Conservation (phyloP, 352 stramenopile species). For the Globisporangium sylvaticum region DNA sequence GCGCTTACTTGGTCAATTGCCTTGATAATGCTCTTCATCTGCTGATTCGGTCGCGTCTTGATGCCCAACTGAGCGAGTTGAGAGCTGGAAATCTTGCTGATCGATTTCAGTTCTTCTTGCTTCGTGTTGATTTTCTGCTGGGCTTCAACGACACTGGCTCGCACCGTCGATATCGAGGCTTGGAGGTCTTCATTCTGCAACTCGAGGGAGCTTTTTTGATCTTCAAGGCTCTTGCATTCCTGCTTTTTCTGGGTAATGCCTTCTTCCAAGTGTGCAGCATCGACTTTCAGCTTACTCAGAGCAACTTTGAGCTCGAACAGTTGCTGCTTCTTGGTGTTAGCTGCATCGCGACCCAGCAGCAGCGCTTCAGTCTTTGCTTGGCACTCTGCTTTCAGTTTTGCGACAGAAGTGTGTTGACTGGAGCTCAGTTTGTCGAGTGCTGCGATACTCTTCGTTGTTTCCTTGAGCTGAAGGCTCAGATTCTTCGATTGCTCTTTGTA, state of each 20-base stretch:
- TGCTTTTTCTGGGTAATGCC: background rate
- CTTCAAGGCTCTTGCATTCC: background rate
- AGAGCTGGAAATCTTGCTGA: background rate
- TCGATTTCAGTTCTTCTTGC: constrained; percentile 2
- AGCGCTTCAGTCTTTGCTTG: constrained; percentile 5
- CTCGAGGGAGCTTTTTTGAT: background rate
- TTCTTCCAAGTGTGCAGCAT: background rate
- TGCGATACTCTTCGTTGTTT: background rate
- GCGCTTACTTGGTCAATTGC: background rate
- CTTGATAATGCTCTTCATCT: constrained; percentile 1
- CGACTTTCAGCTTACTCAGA: constrained; percentile 6
- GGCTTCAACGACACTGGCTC: background rate
- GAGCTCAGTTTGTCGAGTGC: background rate
- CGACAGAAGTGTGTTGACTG: background rate
- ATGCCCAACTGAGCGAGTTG: constrained; percentile 1
- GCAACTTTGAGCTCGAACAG: constrained; percentile 5
- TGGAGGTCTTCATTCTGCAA: constrained; percentile 4
- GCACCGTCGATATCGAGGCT: background rate
- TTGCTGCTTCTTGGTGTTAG: constrained; percentile 3
- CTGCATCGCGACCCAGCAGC: background rate
- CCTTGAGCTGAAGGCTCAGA: constrained; percentile 1
- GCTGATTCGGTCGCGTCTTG: background rate
- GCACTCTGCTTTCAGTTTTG: background rate
- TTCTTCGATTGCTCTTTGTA: constrained; percentile 6
- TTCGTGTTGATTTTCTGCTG: constrained; percentile 1